These are phyloP conservation scores for Tylopilus felleus DNA, from an alignment of 768 basidiomycete species.

Conservation along the genomic window DNA sequence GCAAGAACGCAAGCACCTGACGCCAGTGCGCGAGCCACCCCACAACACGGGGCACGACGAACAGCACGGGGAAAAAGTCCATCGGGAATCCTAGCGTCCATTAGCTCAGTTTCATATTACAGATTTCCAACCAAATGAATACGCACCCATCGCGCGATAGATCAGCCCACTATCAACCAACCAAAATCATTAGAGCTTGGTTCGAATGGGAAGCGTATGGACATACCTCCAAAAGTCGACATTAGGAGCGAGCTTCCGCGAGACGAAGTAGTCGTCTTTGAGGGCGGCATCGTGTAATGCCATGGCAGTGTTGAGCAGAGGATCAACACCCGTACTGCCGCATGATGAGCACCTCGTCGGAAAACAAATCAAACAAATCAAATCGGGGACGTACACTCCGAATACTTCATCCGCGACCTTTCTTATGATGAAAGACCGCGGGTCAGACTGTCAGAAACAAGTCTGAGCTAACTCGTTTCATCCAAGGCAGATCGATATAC, in stretches of 20 bases:
- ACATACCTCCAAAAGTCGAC: conserved; percentile 78
- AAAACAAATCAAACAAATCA: neutral
- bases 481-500: conserved; percentile 12
- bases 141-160: conserved; percentile 86
- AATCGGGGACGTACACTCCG: conserved; percentile 54
- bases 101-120: neutral
- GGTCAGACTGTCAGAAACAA: conserved; percentile 62
- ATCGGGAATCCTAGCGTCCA: conserved; percentile 70
- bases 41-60: conserved; percentile 88
- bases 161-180: conserved; percentile 63
- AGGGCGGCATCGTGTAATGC: conserved; percentile 83
- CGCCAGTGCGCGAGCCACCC: conserved; percentile 95
- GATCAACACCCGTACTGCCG: conserved; percentile 76
- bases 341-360: neutral
- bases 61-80: conserved; percentile 93
- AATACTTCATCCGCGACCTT: conserved; percentile 92
- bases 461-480: neutral
- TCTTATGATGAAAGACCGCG: conserved; percentile 86
- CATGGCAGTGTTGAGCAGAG: conserved; percentile 86
- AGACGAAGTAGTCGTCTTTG: conserved; percentile 87
- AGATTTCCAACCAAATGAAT: neutral
- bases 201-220: neutral
- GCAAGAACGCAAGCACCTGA: conserved; percentile 45
- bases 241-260: conserved; percentile 79
- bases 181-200: neutral